Conservation (phyloP, 306 rosid genomes). For the Medicago truncatula region DNA sequence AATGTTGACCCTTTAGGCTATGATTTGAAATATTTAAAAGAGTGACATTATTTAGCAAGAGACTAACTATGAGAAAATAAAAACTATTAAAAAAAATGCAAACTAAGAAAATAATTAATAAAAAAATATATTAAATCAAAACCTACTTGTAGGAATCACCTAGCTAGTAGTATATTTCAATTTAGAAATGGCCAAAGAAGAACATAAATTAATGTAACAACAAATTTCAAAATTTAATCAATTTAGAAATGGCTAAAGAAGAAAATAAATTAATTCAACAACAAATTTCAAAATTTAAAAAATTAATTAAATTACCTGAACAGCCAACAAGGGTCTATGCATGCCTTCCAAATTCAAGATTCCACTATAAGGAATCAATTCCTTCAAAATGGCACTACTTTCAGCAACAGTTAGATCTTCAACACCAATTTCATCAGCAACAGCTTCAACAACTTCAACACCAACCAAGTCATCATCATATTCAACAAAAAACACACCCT, state of each 20-base stretch:
- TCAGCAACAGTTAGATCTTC: slow-evolving; percentile 74
- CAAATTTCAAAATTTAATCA: neutral
- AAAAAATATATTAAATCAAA: neutral
- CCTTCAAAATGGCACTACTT: slow-evolving; percentile 61
- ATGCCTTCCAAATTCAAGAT: slow-evolving; percentile 85
- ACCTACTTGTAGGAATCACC: neutral
- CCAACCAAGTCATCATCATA: slow-evolving; percentile 71
- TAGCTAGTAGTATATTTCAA: neutral
- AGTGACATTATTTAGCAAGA: neutral
- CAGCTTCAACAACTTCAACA: slow-evolving; percentile 73
- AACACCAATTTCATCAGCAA: slow-evolving; percentile 58
- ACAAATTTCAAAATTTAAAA: neutral
- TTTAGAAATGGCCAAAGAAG: neutral
- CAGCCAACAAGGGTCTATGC: slow-evolving; percentile 72
- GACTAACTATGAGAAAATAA: neutral
- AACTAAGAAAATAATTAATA: neutral
- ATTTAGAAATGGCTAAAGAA: neutral
- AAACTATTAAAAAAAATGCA: neutral
- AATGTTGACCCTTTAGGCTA: slow-evolving; percentile 11
- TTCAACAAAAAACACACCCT: slow-evolving; percentile 84
- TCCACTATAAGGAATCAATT: slow-evolving; percentile 69
- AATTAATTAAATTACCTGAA: slow-evolving; percentile 67
- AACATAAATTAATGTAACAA: neutral
- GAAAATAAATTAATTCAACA: neutral
- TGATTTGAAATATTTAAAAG: neutral